These are phyloP conservation scores for Arachnopeziza araneosa DNA, from an alignment of 2,329 filamentous ascomycete species.

Conservation along the genomic window DNA sequence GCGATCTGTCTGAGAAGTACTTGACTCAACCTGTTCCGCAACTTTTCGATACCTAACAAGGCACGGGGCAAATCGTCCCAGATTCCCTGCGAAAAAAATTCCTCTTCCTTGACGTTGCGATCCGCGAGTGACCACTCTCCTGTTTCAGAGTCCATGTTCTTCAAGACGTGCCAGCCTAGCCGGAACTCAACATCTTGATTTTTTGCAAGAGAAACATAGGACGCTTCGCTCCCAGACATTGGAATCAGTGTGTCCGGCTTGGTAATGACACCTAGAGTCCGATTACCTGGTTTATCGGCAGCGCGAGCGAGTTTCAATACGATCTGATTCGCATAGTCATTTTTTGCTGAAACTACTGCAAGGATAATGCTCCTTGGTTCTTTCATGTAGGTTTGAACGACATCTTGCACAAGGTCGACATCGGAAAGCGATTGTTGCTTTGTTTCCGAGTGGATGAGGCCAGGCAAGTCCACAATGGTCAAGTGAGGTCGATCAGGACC, in stretches of 20 bases:
- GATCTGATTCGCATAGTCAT: slow-evolving; percentile 56
- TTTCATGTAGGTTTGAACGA: slow-evolving; percentile 50
- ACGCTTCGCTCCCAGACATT: slow-evolving; percentile 36
- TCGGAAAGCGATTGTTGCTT: slow-evolving; percentile 38
- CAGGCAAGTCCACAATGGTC: slow-evolving; percentile 55
- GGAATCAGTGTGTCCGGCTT: slow-evolving; percentile 49
- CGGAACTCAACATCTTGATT: slow-evolving; percentile 43
- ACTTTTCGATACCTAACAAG: slow-evolving; percentile 41
- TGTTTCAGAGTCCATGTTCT: slow-evolving; percentile 40
- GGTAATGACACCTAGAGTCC: slow-evolving; percentile 46
- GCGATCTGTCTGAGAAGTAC: slow-evolving; percentile 45
- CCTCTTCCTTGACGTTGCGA: slow-evolving; percentile 36
- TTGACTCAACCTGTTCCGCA: slow-evolving; percentile 45
- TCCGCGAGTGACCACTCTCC: slow-evolving; percentile 27
- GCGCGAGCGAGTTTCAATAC: slow-evolving; percentile 45
- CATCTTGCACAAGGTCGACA: slow-evolving; percentile 37
- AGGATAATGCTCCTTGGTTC: slow-evolving; percentile 50
- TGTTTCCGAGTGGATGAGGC: slow-evolving; percentile 46
- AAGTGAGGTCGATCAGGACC: slow-evolving; percentile 39
- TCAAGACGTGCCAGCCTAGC: slow-evolving; percentile 49
- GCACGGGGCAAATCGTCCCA: slow-evolving; percentile 35
- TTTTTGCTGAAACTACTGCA: slow-evolving; percentile 50
- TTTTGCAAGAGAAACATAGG: slow-evolving; percentile 38
- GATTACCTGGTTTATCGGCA: slow-evolving; percentile 34
- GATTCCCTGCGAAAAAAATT: slow-evolving; percentile 39